Conservation (phyloP, 768 basidiomycete species). For the Agrocybe chaxingu region DNA sequence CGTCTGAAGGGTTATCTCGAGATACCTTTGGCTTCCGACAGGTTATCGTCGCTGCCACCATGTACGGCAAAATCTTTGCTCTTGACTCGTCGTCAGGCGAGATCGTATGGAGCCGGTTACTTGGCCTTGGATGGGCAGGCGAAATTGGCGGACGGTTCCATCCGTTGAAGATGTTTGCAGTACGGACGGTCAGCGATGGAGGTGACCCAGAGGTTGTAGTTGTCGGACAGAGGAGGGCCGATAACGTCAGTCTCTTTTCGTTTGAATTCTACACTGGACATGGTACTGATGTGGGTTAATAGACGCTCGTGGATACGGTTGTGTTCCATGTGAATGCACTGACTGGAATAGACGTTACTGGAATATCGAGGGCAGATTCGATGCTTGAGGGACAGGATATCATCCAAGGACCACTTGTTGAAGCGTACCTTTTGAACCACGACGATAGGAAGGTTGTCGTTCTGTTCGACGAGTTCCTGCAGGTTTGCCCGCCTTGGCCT, state of each 20-base stretch:
- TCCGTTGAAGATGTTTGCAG: conserved; percentile 60
- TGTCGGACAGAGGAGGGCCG: conserved; percentile 56
- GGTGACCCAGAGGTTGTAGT: conserved; percentile 60
- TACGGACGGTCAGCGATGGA: conserved; percentile 43
- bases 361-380: conserved; percentile 26
- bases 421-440: conserved; percentile 50
- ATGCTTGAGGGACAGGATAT: conserved; percentile 58
- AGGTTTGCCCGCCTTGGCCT: conserved; percentile 42
- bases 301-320: conserved; percentile 69
- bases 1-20: conserved; percentile 45
- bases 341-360: conserved; percentile 63
- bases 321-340: conserved; percentile 74
- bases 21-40: conserved; percentile 89
- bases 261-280: neutral
- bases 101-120: conserved; percentile 75
- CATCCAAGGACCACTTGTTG: conserved; percentile 55
- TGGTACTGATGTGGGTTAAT: conserved; percentile 4
- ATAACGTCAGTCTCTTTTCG: conserved; percentile 47
- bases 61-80: conserved; percentile 74
- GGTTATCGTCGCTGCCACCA: conserved; percentile 69
- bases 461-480: conserved; percentile 73
- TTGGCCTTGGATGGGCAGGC: conserved; percentile 70
- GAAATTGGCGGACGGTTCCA: conserved; percentile 50
- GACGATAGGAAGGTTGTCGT: conserved; percentile 48
- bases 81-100: conserved; percentile 78